Base-by-base conservation (phyloP, 2,329 filamentous ascomycete genomes). In the Nigrograna mackinnonii region DNA sequence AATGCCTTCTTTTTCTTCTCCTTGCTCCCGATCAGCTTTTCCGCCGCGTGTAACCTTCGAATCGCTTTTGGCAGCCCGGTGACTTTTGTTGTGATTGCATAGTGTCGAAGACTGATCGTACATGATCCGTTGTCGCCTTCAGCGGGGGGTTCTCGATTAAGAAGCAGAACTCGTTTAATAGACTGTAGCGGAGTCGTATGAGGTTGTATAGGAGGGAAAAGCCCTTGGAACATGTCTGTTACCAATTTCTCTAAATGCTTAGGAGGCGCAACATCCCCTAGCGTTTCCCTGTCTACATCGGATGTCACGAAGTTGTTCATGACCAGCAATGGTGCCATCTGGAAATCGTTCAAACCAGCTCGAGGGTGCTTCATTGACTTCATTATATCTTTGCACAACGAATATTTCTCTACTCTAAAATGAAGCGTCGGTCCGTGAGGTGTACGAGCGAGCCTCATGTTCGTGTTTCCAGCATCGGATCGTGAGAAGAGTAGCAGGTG, bases 261-360 rank as follows among this genome's bases (percentile, higher is more conserved):
- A 4, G 92, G 91, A n/a, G 95, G 85, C 48, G 86, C 83, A 17
- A 83, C 80, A 43, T 66, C 64, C 20, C 60, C 62, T 9, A 68
- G 34, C 14, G 42, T 37, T 35, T 63, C 60, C n/a, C 63, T 48
- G 16, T 60, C 54, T 6, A 52, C 41, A 16, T 77, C 76, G 20
- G 86, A 79, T 3, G 84, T 86, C 28, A 82, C 82, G 69, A 99
- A 96, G 69, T 96, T 96, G 74, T 99, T 99, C 94, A 99, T 97
- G 54, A 99, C 94, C 33, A 99, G 80, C 74, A 97, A 72, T 49
- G 94, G 94, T 5, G 94, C 85, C 32, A 85, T 90, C 43, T 87
- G 78, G 60, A 89, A 95, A 67, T 96, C 90, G 66, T 92, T 62
- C 35, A 61, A 92, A 50, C 87, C 89, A 35, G 86, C 87, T 62